Evolutionary conservation across 768 basidiomycete genomes (phyloP), one percentile per base, ranked within the genome.

Genomic region (Tylopilus vinaceipallidus): DNA sequence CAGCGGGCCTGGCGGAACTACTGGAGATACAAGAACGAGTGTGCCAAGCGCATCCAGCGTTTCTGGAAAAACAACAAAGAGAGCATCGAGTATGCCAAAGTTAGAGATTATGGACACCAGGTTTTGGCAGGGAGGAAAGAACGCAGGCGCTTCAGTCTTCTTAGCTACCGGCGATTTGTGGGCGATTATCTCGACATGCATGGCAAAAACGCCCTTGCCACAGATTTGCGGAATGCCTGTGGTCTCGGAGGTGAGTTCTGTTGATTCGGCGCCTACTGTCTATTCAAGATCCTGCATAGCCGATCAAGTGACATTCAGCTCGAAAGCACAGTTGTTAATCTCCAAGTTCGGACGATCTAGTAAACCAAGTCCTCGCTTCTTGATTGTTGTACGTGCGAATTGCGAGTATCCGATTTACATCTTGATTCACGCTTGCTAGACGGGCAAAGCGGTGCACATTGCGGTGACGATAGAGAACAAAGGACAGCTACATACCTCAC

Each of bases 21-120:
- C 68, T 81, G 95, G 79, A 83, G 95, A 9, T 91, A 97, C 72
- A 93, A 90, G 71, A 82, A 94, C 59, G 97, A 98, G 64, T 95
- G 92, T 61, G 97, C 97, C 11, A 81, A 80, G 29, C 87, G 93
- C 45, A 98, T 99, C 46, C 97, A 98, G 66, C 76, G 95, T 47
- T 98, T 98, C 80, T 99, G 97, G 97, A 91, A 87, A 75, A 92
- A 92, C 70, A 98, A 98, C 76, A 98, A 98, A 68, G 94, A 98
- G 64, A 78, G 80, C 16, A 79, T 98, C 42, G 90, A 82, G 23
- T 98, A 93, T 64, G 86, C 89, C 16, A 84, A 97, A 62, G 75
- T 88, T 48, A 80, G 97, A n/a, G 94, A 97, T 56, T 91, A 95
- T 54, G 95, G 97, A 0, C 95, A 99, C 61, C 85, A 95, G 62